Conservation (phyloP, 2,329 filamentous ascomycete genomes). For the Fusarium avenaceum region DNA sequence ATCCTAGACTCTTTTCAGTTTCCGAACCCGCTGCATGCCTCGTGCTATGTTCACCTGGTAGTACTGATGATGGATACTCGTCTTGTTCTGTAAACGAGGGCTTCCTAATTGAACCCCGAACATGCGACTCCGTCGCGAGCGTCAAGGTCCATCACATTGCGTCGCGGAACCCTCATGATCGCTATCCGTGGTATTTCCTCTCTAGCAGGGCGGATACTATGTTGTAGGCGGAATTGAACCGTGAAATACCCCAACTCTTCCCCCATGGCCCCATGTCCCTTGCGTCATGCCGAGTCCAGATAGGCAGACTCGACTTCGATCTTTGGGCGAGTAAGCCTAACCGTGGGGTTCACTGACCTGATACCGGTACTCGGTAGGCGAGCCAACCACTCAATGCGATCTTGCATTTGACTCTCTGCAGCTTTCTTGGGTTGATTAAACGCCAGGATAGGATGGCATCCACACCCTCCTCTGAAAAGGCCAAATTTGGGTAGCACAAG, state of each 20-base stretch:
- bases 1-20: conserved; percentile 6
- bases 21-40: not conserved
- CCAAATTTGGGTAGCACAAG: conserved; percentile 25
- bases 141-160: not conserved
- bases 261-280: conserved; percentile 34
- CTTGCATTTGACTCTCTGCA: conserved; percentile 6
- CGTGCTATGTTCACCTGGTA: conserved; percentile 5
- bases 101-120: conserved; percentile 15
- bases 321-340: conserved; percentile 45
- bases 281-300: conserved; percentile 45
- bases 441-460: conserved; percentile 38
- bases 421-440: conserved; percentile 17
- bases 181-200: conserved; percentile 3
- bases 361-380: conserved; percentile 26
- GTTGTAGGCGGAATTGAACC: conserved; percentile 41
- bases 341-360: conserved; percentile 40
- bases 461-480: conserved; percentile 37
- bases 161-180: conserved; percentile 34
- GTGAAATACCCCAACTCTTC: conserved; percentile 33
- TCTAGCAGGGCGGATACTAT: conserved; percentile 29
- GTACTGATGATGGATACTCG: conserved; percentile 26
- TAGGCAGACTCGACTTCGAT: conserved; percentile 36
- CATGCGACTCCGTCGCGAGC: conserved; percentile 34
- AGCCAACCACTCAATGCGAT: conserved; percentile 10
- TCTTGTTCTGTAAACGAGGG: conserved; percentile 22